Evolutionary conservation across 306 rosid genomes (phyloP).

Genomic region (Hippophae gyantsensis): DNA sequence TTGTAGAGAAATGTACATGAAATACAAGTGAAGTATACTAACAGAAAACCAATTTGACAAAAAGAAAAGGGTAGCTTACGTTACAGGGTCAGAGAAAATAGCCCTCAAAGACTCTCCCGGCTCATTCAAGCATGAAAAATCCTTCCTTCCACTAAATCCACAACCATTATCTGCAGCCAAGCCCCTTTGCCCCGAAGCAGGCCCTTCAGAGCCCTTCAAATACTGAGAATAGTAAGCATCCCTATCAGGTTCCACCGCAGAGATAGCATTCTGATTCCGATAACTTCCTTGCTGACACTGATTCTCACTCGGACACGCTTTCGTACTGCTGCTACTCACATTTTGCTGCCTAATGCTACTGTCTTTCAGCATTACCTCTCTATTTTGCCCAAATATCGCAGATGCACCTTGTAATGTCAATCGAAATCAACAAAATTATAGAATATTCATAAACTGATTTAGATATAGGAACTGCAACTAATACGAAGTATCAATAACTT

Average conservation of each 20-base stretch:
- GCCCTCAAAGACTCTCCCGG: conserved; percentile 78
- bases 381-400: conserved; percentile 44
- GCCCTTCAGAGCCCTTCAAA: conserved; percentile 61
- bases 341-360: conserved; percentile 35
- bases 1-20: no score
- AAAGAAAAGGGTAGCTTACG: conserved; percentile 43
- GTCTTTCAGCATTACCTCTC: conserved; percentile 56
- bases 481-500: conserved; percentile 2
- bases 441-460: conserved; percentile 6
- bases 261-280: conserved; percentile 48
- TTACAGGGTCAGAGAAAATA: conserved; percentile 80
- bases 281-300: conserved; percentile 37
- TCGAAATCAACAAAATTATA: conserved; percentile 5
- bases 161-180: conserved; percentile 59
- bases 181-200: conserved; percentile 58
- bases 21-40: not conserved
- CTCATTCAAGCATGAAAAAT: conserved; percentile 43
- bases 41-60: not conserved
- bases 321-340: conserved; percentile 24
- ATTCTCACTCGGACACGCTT: conserved; percentile 36
- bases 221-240: conserved; percentile 79
- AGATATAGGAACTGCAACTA: not conserved
- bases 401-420: conserved; percentile 19
- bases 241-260: conserved; percentile 59
- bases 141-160: conserved; percentile 82